phyloP scores from a whole-genome alignment of 257 asterid genomes.

The Ilex aquifolium region DNA sequence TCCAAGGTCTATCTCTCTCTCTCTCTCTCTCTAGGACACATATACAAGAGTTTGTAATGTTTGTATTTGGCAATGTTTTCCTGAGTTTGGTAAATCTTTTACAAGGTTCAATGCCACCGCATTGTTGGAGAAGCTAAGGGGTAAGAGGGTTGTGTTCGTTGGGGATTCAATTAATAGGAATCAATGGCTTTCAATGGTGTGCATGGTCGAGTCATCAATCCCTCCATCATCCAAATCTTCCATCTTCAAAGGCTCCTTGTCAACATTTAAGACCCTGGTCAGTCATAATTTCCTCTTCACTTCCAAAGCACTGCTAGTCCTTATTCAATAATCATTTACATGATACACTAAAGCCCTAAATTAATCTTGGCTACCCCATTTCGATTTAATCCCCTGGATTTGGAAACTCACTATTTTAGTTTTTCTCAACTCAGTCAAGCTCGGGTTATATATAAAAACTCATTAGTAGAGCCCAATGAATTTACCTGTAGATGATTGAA shows the following conservation, averaged over 20 bases:
- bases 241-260: neutral
- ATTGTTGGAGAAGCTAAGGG: neutral
- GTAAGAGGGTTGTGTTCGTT: neutral
- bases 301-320: no score
- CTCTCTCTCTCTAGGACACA: neutral
- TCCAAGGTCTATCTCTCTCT: neutral
- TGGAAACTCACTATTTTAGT: no score
- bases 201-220: neutral
- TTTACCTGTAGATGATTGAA: no score
- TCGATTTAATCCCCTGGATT: no score
- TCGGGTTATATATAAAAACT: no score
- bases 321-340: no score
- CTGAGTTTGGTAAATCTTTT: no score
- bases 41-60: neutral
- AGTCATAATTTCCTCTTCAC: neutral
- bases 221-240: neutral
- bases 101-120: neutral
- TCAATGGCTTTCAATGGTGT: conserved; percentile 2
- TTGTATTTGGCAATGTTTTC: no score
- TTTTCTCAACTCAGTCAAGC: no score
- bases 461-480: no score
- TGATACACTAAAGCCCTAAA: no score
- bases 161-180: neutral
- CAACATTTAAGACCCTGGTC: neutral
- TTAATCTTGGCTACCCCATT: no score